Evolutionary conservation across 177 flowering plant genomes (phyloP).

Genomic region (Vitis hybrid): DNA sequence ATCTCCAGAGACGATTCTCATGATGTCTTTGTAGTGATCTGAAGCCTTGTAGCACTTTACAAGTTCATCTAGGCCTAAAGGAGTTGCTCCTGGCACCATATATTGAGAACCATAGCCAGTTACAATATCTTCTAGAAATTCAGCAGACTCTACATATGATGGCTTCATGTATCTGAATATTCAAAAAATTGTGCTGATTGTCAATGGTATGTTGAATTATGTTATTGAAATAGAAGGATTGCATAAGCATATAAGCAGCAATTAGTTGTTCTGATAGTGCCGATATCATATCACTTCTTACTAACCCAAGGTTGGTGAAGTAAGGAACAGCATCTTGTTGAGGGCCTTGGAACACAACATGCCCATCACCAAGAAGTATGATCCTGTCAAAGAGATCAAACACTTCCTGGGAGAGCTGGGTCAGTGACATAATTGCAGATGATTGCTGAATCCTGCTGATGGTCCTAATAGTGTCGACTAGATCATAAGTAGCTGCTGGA

Average conservation of each 20-base stretch:
- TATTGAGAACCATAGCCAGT: constrained; percentile 25
- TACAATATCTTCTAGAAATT: constrained; percentile 27
- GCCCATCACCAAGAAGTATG: constrained; percentile 26
- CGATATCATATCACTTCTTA: neutral
- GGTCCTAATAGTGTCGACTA: constrained; percentile 25
- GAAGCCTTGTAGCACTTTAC: constrained; percentile 22
- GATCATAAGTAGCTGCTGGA: constrained; percentile 21
- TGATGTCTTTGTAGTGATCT: constrained; percentile 32
- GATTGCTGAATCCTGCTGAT: constrained; percentile 35
- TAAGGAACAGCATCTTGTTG: constrained; percentile 28
- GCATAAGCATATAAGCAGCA: too few relatives aligned
- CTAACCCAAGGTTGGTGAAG: constrained; percentile 31
- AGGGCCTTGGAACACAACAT: constrained; percentile 28
- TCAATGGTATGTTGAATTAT: neutral
- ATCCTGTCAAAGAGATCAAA: constrained; percentile 28
- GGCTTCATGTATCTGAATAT: constrained; percentile 23
- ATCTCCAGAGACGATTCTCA: constrained; percentile 26
- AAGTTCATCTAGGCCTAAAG: constrained; percentile 19
- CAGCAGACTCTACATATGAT: constrained; percentile 21
- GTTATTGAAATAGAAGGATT: too few relatives aligned
- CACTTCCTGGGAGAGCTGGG: constrained; percentile 28
- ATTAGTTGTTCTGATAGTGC: neutral
- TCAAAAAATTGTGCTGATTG: neutral
- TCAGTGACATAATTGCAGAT: constrained; percentile 29
- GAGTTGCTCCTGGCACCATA: constrained; percentile 11